Evolutionary conservation across 805 yeast species (phyloP), one percentile per base, ranked within the genome.

Genomic region (Cyberlindnera nakhonratchasimensis): DNA sequence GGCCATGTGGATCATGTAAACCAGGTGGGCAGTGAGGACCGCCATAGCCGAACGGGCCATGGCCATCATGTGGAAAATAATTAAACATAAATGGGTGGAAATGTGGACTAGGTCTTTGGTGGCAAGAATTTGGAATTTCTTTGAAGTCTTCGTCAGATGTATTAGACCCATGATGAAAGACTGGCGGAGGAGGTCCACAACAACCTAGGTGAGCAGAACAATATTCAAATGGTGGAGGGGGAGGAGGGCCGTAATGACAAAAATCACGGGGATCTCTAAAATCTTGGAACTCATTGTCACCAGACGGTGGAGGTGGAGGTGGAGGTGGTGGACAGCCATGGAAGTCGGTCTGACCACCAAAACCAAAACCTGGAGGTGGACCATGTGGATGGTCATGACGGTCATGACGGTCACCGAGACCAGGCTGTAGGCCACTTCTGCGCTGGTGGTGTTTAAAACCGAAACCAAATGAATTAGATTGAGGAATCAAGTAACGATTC

Each of bases 351-450:
- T 8, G 25, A 12, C 33, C 25, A 19, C 33, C 20, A 19, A 28
- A 18, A 10, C 22, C 23, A 14, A 19, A 22, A 33, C 29, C 35
- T 32, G 42, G 42, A 23, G 42, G 43, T 28, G 43, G 38, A 26
- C 34, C 37, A 20, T 13, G 23, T 20, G 20, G 34, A 20, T 13
- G 24, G 5, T 13, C 22, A 20, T 10, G 24, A 9, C 10, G 12
- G 16, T 13, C 25, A 32, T 6, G 25, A 21, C 16, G n/a, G n/a
- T 26, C 35, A 17, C 10, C 19, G 19, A 14, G 23, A 21, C 28
- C 35, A 23, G 34, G 29, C 21, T 21, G 25, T 19, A 4, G 29
- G 17, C 36, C 36, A 16, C 23, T 10, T 16, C 24, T 12, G 11
- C 13, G 24, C 20, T 6, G 11, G 33, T 20, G 26, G 26, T 18